Base-by-base conservation (phyloP, 495 filamentous ascomycete species). In the Penicillium roqueforti region DNA sequence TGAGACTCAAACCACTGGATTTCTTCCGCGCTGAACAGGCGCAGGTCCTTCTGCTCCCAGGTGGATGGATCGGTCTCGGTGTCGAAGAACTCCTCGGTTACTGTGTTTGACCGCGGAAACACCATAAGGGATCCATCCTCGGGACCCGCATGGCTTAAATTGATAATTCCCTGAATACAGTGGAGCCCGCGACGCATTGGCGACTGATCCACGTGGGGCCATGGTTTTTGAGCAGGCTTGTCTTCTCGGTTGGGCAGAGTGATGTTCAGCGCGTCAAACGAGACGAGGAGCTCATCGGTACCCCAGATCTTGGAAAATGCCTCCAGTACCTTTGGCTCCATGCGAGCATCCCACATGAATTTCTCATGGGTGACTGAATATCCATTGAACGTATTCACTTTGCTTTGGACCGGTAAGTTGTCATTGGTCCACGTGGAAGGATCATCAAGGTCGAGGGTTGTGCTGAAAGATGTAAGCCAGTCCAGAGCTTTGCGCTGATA, bases 261-360 rank as follows among this genome's bases (percentile, higher is more conserved):
- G 14, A 51, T 39, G 13, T 51, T 51, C 16, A 51, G 18, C 6
- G 37, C 38, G 9, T 51, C 48, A 19, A 51, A 51, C 7, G 37
- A 41, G 37, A 42, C 63, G 2, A 66, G 52, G n/a, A 66, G 50
- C 18, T 63, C 51, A 10, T 66, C 60, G 0, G 57, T 63, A n/a
- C 48, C 48, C 48, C 48, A 65, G 29, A 65, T 55, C 28, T 59
- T 59, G 18, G 54, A 28, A 43, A 76, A 75, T 7, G 69, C 64
- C 0, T 68, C 67, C 8, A 74, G 2, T 7, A 75, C 61, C 9
- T 60, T 66, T 1, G 70, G 68, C 46, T 75, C 74, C 45, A 58
- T 55, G 5, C 74, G 67, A 16, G 59, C 75, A 6, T 76, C 70
- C 75, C 75, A 78, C 57, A 76, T 69, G 58, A 76, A 76, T 25